These are phyloP conservation scores for Mycena amicta DNA, from an alignment of 768 basidiomycete genomes.

Conservation along the genomic window DNA sequence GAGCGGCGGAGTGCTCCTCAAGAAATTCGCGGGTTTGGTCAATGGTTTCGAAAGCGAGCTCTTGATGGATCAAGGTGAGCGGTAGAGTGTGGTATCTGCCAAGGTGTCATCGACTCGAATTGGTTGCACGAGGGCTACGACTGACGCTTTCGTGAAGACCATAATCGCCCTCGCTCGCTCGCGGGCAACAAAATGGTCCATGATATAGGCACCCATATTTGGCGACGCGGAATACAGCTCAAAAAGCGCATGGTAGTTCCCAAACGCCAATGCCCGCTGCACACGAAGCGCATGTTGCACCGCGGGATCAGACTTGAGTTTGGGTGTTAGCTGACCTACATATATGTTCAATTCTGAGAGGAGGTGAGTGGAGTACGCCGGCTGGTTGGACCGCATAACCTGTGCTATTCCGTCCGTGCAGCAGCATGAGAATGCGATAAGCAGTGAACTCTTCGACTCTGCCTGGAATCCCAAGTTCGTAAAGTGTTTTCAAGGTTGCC, in stretches of 20 bases:
- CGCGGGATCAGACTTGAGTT: slow-evolving; percentile 79
- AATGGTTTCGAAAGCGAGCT: slow-evolving; percentile 81
- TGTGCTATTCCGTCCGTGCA: slow-evolving; percentile 91
- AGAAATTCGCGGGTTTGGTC: slow-evolving; percentile 72
- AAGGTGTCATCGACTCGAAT: not conserved
- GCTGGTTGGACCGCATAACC: too few relatives aligned
- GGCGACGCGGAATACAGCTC: slow-evolving; percentile 80
- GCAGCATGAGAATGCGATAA: slow-evolving; percentile 93
- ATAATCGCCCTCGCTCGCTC: slow-evolving; percentile 86
- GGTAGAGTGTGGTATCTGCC: slow-evolving; percentile 81
- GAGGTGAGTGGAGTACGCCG: slow-evolving; percentile 6
- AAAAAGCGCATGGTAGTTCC: slow-evolving; percentile 94
- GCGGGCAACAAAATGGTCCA: slow-evolving; percentile 96
- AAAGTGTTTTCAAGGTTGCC: slow-evolving; percentile 83
- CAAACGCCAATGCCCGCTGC: slow-evolving; percentile 85
- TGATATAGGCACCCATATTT: slow-evolving; percentile 98
- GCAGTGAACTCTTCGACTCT: slow-evolving; percentile 96
- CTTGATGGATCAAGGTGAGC: slow-evolving; percentile 74
- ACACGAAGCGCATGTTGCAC: slow-evolving; percentile 90
- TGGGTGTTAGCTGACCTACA: slow-evolving; percentile 95
- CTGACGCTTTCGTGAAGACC: slow-evolving; percentile 92
- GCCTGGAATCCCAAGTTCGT: slow-evolving; percentile 91
- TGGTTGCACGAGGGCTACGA: slow-evolving; percentile 20
- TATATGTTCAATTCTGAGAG: slow-evolving; percentile 87
- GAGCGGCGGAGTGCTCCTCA: slow-evolving; percentile 62